Conservation (phyloP, 495 filamentous ascomycete genomes). For the Talaromyces ruber region DNA sequence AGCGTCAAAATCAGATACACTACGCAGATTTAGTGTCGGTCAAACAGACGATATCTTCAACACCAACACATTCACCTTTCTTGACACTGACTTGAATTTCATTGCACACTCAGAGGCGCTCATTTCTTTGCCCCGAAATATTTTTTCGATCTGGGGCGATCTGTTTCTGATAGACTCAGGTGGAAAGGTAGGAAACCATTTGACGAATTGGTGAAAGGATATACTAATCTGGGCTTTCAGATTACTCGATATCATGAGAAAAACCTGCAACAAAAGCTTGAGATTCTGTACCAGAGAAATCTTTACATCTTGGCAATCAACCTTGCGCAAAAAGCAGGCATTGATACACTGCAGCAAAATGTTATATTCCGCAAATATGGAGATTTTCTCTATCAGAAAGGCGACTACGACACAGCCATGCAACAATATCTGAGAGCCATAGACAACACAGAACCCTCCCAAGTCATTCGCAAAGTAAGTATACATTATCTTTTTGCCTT, state of each 20-base stretch:
- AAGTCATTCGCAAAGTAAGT: conserved; percentile 79
- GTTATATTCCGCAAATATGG: conserved; percentile 90
- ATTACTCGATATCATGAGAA: conserved; percentile 90
- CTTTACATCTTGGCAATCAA: conserved; percentile 88
- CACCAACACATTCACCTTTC: conserved; percentile 73
- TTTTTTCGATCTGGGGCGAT: conserved; percentile 88
- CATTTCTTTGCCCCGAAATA: conserved; percentile 62
- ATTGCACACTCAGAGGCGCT: conserved; percentile 84
- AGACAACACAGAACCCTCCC: conserved; percentile 88
- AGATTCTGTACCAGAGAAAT: conserved; percentile 90
- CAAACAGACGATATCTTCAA: conserved; percentile 68
- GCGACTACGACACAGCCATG: conserved; percentile 95
- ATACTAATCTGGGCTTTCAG: conserved; percentile 27
- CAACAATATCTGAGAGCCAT: conserved; percentile 95
- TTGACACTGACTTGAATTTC: conserved; percentile 86
- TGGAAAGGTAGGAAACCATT: conserved; percentile 58
- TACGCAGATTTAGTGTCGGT: conserved; percentile 58
- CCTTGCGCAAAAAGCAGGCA: conserved; percentile 79
- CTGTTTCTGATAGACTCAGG: conserved; percentile 81
- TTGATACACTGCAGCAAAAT: conserved; percentile 72
- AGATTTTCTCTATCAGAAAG: conserved; percentile 90
- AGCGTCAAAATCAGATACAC: conserved; percentile 37
- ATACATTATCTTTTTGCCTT: background rate
- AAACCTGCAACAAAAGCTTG: conserved; percentile 78
- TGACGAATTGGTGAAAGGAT: conserved; percentile 8